phyloP scores from a whole-genome alignment of 371 early-diverging fungal species.

The Apophysomyces elegans region DNA sequence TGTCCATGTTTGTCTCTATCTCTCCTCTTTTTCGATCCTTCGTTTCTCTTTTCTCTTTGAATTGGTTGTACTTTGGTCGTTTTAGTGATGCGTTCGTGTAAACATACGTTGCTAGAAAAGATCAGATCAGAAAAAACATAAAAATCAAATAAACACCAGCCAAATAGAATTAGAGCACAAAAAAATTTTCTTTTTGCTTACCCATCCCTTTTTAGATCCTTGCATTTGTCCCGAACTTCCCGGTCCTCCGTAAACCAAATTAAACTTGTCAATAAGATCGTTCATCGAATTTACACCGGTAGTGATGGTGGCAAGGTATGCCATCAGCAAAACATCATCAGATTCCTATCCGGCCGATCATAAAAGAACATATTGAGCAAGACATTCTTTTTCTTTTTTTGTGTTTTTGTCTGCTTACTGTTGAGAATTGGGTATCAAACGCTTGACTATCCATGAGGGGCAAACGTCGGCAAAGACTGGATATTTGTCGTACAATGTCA shows the following conservation, averaged over 20 bases:
- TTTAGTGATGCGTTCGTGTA: slow-evolving; percentile 2
- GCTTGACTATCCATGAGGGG: slow-evolving; percentile 72
- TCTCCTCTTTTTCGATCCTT: slow-evolving; percentile 5
- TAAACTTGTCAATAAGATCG: slow-evolving; percentile 61
- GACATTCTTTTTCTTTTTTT: no score
- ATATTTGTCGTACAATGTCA: slow-evolving; percentile 77
- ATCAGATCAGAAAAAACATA: no score
- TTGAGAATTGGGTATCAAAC: slow-evolving; percentile 73
- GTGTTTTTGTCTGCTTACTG: slow-evolving; percentile 41
- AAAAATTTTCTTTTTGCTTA: slow-evolving; percentile 13
- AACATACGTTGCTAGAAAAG: slow-evolving; percentile 1
- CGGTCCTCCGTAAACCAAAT: slow-evolving; percentile 39
- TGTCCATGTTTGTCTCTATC: background rate
- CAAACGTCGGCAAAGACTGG: slow-evolving; percentile 72
- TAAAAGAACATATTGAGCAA: no score
- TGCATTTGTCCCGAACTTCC: slow-evolving; percentile 12
- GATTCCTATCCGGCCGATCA: slow-evolving; percentile 53
- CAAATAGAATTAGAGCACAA: background rate
- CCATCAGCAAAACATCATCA: slow-evolving; percentile 79
- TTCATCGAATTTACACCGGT: slow-evolving; percentile 76
- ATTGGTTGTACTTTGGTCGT: background rate
- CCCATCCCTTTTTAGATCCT: slow-evolving; percentile 29
- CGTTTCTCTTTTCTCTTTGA: background rate
- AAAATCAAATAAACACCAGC: no score
- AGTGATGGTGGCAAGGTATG: slow-evolving; percentile 79